Conservation (phyloP, 1,284 basidiomycete species). For the Fistulinella cinereoalba region DNA sequence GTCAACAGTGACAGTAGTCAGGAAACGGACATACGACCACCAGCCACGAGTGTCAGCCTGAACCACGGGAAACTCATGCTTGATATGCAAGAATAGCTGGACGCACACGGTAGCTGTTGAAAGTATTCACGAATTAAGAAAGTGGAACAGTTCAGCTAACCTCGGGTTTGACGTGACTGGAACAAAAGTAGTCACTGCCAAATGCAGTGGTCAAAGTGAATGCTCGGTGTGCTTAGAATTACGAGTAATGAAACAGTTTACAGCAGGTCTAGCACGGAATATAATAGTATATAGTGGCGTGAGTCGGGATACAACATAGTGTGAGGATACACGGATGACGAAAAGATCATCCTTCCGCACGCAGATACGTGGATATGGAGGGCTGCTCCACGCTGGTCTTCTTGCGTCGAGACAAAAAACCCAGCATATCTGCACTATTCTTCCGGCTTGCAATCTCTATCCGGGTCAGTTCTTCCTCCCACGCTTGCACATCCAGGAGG, state of each 20-base stretch:
- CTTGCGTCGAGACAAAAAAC: constrained; percentile 51
- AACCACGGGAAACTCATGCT: constrained; percentile 50
- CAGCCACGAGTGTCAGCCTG: constrained; percentile 44
- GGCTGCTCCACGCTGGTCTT: constrained; percentile 28
- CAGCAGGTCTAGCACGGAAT: too few relatives aligned
- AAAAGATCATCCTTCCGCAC: constrained; percentile 27
- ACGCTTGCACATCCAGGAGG: constrained; percentile 51
- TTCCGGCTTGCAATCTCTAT: constrained; percentile 64
- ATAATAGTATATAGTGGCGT: too few relatives aligned
- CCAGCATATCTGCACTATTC: constrained; percentile 56
- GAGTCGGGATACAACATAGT: too few relatives aligned
- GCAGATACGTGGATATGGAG: constrained; percentile 24
- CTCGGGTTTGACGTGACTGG: too few relatives aligned
- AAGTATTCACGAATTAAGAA: too few relatives aligned
- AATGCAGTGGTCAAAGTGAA: too few relatives aligned
- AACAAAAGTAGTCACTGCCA: too few relatives aligned
- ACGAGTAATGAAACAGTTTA: too few relatives aligned
- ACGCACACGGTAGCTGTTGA: too few relatives aligned
- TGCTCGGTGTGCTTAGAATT: too few relatives aligned
- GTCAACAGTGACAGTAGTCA: not conserved
- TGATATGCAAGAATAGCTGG: not conserved
- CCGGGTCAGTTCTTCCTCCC: constrained; percentile 72
- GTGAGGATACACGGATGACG: not conserved
- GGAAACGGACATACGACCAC: constrained; percentile 44
- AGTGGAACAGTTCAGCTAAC: too few relatives aligned